Evolutionary conservation across 495 filamentous ascomycete species (phyloP).

Genomic region (Cairneyella variabilis): DNA sequence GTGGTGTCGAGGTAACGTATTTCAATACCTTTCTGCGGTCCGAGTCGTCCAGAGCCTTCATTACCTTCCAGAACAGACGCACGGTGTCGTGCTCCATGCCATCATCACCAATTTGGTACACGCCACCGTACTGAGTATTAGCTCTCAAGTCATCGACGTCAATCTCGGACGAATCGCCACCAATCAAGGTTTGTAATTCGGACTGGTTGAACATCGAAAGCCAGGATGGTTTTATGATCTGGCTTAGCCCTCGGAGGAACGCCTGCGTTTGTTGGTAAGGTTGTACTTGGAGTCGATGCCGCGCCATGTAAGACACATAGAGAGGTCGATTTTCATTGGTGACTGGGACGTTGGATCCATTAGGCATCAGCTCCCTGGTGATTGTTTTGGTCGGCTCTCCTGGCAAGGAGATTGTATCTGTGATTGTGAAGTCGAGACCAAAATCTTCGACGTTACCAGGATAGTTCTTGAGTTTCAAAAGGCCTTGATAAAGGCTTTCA

Average conservation of each 20-base stretch:
- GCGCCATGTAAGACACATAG: conserved; percentile 91
- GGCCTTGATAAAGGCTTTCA: conserved; percentile 86
- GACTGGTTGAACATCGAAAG: conserved; percentile 97
- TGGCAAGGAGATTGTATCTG: conserved; percentile 63
- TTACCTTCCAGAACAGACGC: conserved; percentile 86
- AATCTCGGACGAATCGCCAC: conserved; percentile 79
- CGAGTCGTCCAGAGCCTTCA: conserved; percentile 67
- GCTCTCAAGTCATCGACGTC: conserved; percentile 82
- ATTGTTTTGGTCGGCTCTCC: conserved; percentile 48
- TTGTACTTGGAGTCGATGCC: conserved; percentile 78
- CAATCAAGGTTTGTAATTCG: conserved; percentile 88
- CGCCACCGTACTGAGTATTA: conserved; percentile 83
- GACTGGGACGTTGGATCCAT: conserved; percentile 73
- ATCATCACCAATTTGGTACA: conserved; percentile 86
- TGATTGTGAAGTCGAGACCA: conserved; percentile 84
- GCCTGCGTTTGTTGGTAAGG: conserved; percentile 74
- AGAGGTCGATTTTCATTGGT: conserved; percentile 87
- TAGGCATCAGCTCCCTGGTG: conserved; percentile 69
- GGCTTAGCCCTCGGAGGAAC: conserved; percentile 78
- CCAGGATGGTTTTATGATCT: conserved; percentile 90
- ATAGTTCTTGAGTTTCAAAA: conserved; percentile 88
- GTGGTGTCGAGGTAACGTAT: conserved; percentile 90
- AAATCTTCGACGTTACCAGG: conserved; percentile 77
- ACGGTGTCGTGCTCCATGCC: conserved; percentile 79
- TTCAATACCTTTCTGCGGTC: conserved; percentile 85